Conservation (phyloP, 768 basidiomycete genomes). For the Punctularia strigosozonata region DNA sequence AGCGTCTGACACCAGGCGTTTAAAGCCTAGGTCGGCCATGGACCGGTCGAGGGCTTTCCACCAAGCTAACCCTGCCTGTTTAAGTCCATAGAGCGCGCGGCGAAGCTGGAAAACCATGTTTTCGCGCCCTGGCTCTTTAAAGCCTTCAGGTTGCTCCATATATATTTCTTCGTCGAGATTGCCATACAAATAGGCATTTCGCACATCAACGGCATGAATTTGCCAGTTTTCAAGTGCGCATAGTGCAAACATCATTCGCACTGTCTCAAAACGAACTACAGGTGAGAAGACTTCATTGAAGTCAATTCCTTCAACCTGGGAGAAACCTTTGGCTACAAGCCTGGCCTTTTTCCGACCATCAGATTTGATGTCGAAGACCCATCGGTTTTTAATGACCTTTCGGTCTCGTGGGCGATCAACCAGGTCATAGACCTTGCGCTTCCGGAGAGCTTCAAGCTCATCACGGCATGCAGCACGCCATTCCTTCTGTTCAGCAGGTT, state of each 20-base stretch:
- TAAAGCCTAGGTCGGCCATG: neutral
- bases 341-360: conserved; percentile 19
- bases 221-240: conserved; percentile 8
- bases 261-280: conserved; percentile 12
- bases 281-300: conserved; percentile 23
- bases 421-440: too few relatives aligned
- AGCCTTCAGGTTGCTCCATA: conserved; percentile 9
- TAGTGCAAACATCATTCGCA: conserved; percentile 15
- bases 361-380: conserved; percentile 16
- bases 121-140: neutral
- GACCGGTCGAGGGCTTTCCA: neutral
- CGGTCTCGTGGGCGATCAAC: conserved; percentile 2
- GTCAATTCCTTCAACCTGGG: conserved; percentile 23
- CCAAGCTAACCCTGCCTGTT: neutral
- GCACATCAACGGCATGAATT: conserved; percentile 9
- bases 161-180: conserved; percentile 3
- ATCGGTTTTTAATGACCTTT: conserved; percentile 12
- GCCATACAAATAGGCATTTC: conserved; percentile 14
- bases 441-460: too few relatives aligned
- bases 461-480: too few relatives aligned
- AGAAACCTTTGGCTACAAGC: conserved; percentile 27
- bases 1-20: too few relatives aligned
- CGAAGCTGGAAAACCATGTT: neutral
- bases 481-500: too few relatives aligned
- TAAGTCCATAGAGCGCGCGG: neutral